Conservation (phyloP, 2,329 filamentous ascomycete species). For the Rosellinia necatrix region DNA sequence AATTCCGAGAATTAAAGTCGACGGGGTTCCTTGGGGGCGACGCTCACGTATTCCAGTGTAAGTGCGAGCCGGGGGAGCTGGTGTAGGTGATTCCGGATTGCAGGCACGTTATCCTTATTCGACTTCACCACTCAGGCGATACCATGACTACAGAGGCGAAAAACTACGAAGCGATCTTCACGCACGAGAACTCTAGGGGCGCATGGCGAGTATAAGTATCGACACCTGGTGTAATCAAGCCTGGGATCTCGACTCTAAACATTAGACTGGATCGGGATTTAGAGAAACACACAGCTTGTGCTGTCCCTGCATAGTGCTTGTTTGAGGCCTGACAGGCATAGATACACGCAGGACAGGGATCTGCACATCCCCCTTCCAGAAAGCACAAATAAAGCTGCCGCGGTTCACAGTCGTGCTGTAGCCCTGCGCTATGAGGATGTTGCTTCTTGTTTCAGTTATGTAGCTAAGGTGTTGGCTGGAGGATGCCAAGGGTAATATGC, state of each 20-base stretch:
- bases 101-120: neutral
- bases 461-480: neutral
- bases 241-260: conserved; percentile 9
- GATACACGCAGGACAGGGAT: conserved; percentile 6
- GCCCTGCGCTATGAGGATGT: conserved; percentile 1
- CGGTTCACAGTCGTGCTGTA: neutral
- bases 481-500: conserved; percentile 7
- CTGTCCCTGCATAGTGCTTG: conserved; percentile 19
- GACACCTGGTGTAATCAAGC: neutral
- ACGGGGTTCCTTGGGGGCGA: neutral
- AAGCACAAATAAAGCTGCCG: conserved; percentile 1
- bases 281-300: too few species aligned
- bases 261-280: too few species aligned
- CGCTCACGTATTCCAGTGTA: neutral
- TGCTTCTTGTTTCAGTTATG: conserved; percentile 15
- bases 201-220: conserved; percentile 10
- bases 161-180: neutral
- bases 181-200: neutral
- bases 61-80: neutral
- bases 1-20: neutral
- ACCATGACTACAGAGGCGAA: neutral
- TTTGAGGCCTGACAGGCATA: conserved; percentile 20
- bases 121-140: neutral
- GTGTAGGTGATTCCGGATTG: neutral
- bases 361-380: neutral